Percentiles rank a stretch among this genome's conserved stretches.
phyloP scores from a whole-genome alignment of 768 basidiomycete genomes.

The Lepiota brunneoincarnata region DNA sequence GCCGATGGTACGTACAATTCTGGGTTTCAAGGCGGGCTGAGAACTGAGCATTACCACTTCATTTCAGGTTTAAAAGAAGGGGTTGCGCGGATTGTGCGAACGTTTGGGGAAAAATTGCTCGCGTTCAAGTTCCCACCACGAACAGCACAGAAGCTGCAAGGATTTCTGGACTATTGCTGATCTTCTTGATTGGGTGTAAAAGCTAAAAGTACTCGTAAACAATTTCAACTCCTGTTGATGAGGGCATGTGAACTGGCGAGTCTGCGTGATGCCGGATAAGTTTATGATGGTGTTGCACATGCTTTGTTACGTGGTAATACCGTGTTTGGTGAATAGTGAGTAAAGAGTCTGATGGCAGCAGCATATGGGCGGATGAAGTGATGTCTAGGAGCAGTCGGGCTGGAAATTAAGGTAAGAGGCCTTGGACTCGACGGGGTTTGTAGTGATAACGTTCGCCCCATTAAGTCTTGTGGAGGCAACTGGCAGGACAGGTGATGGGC shows the following conservation, averaged over 20 bases:
- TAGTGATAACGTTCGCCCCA: not conserved
- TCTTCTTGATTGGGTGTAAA: conserved; percentile 1
- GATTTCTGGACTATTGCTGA: conserved; percentile 63
- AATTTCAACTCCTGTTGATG: not conserved
- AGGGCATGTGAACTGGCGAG: not conserved
- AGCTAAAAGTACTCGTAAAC: conserved; percentile 3
- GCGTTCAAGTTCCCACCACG: conserved; percentile 80
- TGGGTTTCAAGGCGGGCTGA: too few species aligned
- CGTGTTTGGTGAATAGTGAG: not conserved
- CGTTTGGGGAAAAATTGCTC: conserved; percentile 69
- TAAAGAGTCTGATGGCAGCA: not conserved
- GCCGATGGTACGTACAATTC: conserved; percentile 50
- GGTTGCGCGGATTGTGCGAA: conserved; percentile 61
- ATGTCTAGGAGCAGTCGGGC: too few species aligned
- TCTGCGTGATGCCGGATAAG: not conserved
- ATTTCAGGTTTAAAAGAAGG: conserved; percentile 62
- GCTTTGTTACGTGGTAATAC: not conserved
- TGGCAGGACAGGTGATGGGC: not conserved
- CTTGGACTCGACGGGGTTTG: not conserved
- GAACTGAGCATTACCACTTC: not conserved
- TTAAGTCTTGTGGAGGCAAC: not conserved
- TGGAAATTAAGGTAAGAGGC: not conserved
- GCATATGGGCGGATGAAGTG: not conserved
- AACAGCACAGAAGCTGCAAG: conserved; percentile 65
- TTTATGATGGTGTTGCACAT: not conserved